Evolutionary conservation across 2,329 filamentous ascomycete species (phyloP), one percentile per base, ranked within the genome.

Genomic region (Esteya vermicola): DNA sequence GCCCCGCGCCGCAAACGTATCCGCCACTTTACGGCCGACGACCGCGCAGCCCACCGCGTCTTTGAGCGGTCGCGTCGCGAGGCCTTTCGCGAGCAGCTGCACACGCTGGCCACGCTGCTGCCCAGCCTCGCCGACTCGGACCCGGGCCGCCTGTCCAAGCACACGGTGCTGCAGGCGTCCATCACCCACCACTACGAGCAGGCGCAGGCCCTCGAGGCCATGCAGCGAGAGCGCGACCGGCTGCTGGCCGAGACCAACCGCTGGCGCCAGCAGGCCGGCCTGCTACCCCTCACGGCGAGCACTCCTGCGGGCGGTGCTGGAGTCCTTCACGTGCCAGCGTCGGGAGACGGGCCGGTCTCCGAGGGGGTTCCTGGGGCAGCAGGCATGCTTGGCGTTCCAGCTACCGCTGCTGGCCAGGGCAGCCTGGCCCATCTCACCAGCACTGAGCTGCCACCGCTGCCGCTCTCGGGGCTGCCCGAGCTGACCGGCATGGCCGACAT

Each of bases 11-110:
- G 34, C 23, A 41, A 44, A 27, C 20, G 42, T 6, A 23, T 44
- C 14, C 38, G 42, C 3, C 35, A 44, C 27, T 44, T 44, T 26
- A 44, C 42, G 14, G 26, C 42, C 19, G 26, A 32, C 32, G 42
- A 44, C 36, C 38, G 42, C 16, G 42, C 42, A 2, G 42, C 39
- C 7, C 42, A 44, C 27, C 38, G 42, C 30, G 39, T 44, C 6
- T 39, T 44, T 39, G 42, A 44, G 32, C 31, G 38, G 19, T 35
- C 32, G 27, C 31, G 42, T 12, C 42, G 42, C 13, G 42, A 44
- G 22, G 42, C 42, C 4, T 44, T 44, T 30, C 42, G 42, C 8
- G 38, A 44, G 36, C 22, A 38, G 32, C 32, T 44, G 18, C 21
- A 39, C 32, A 39, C 38, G 23, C 39, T 44, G 6, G 42, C 42